Evolutionary conservation across 805 yeast genomes (phyloP).

Genomic region (Cyberlindnera suaveolens): DNA sequence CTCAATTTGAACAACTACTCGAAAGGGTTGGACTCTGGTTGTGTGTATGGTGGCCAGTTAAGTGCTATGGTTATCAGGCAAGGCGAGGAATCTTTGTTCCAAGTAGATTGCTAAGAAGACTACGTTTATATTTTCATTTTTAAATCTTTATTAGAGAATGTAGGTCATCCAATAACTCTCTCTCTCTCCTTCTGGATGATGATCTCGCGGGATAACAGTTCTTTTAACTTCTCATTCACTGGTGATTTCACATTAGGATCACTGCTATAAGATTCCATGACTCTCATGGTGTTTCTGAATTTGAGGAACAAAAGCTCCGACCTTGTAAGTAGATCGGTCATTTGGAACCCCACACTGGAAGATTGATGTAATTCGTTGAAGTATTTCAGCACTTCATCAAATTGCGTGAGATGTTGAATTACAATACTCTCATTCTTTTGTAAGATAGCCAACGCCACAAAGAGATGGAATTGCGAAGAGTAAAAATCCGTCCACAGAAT

Average conservation of each 20-base stretch:
- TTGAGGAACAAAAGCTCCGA: slow-evolving; percentile 78
- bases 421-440: slow-evolving; percentile 81
- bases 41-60: slow-evolving; percentile 68
- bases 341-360: slow-evolving; percentile 35
- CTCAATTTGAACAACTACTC: slow-evolving; percentile 58
- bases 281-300: slow-evolving; percentile 72
- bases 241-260: slow-evolving; percentile 19
- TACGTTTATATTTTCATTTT: no score
- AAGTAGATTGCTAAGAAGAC: slow-evolving; percentile 9
- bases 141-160: no score
- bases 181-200: slow-evolving; percentile 56
- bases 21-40: slow-evolving; percentile 77
- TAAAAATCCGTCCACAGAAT: slow-evolving; percentile 83
- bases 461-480: slow-evolving; percentile 81
- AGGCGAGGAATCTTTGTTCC: slow-evolving; percentile 6
- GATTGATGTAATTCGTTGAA: slow-evolving; percentile 84
- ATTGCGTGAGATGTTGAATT: slow-evolving; percentile 62
- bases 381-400: slow-evolving; percentile 89
- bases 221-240: slow-evolving; percentile 47
- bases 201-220: slow-evolving; percentile 51
- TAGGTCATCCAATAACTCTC: slow-evolving; percentile 1
- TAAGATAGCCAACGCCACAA: slow-evolving; percentile 82
- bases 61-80: slow-evolving; percentile 41
- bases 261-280: slow-evolving; percentile 44
- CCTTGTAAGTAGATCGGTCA: slow-evolving; percentile 73